phyloP scores from a whole-genome alignment of 768 basidiomycete species.

The Calvatia gigantea region DNA sequence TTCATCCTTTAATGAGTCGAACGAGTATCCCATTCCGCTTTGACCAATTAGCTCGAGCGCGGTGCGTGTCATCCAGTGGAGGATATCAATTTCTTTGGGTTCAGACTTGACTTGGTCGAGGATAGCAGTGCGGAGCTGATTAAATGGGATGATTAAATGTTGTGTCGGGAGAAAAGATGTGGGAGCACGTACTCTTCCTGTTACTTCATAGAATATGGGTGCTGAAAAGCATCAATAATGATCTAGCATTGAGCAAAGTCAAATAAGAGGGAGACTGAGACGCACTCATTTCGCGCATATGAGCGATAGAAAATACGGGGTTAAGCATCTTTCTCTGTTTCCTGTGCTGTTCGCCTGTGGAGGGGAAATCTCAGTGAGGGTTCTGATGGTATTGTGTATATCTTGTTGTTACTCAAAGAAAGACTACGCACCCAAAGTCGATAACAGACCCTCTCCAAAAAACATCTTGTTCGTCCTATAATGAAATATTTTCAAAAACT shows the following conservation, averaged over 20 bases:
- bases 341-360: conserved; percentile 36
- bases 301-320: conserved; percentile 38
- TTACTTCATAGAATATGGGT: conserved; percentile 31
- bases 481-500: background rate
- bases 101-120: conserved; percentile 22
- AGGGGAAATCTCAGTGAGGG: background rate
- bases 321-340: conserved; percentile 43
- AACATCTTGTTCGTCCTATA: conserved; percentile 18
- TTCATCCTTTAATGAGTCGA: conserved; percentile 31
- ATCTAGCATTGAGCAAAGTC: background rate
- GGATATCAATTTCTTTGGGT: conserved; percentile 28
- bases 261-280: background rate
- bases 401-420: no score
- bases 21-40: conserved; percentile 42
- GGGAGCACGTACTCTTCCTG: conserved; percentile 20
- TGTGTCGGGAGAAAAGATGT: background rate
- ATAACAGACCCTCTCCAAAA: conserved; percentile 26
- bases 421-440: conserved; percentile 23
- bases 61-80: conserved; percentile 36
- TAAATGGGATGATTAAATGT: background rate
- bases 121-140: conserved; percentile 26
- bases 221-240: conserved; percentile 18
- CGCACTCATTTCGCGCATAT: conserved; percentile 34
- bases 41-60: conserved; percentile 53
- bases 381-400: no score